Base-by-base conservation (phyloP, 2,329 filamentous ascomycete genomes). In the Monilinia polystroma region DNA sequence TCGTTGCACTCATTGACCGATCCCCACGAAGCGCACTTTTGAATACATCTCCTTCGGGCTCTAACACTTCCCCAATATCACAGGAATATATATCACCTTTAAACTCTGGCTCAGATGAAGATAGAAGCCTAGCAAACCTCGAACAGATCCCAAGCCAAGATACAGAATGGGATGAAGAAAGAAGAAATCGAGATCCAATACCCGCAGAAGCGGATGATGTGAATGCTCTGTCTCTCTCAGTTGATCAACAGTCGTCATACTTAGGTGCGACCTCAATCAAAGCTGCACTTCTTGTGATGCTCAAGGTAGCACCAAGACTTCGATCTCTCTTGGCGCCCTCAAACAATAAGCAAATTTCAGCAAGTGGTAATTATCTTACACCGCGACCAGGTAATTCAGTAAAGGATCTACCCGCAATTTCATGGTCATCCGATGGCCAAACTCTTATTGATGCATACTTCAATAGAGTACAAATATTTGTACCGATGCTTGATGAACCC, bases 361-460 rank as follows among this genome's bases (percentile, higher is more conserved):
- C 65, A 16, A 67, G 67, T 6, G 74, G 71, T 65, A 74, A 72
- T 66, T 71, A 72, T 66, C 70, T 72, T 18, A 76, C 72, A 23
- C 73, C 74, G 29, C 68, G 73, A 43, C 78, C 79, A 78, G 64
- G 41, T 58, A 59, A 43, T 57, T 78, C 54, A 77, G 54, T 75
- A 77, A 70, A 79, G 64, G 65, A 29, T 73, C 76, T 55, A 69
- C 75, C 18, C 73, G 75, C 68, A 57, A 80, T 87, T 35, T 77
- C 84, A 49, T 85, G 86, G 81, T 84, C 84, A 20, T 85, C 84
- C 75, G 88, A 90, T 72, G 88, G 88, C 20, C 86, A 90, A 75
- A 85, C 85, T 7, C 80, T 91, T 12, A 86, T 92, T 52, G 87
- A 92, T 71, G 87, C 88, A n/a, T 92, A 91, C 76, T 92, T 92